These are phyloP conservation scores for Paracamarosporium sp. DNA, from an alignment of 2,329 filamentous ascomycete genomes.

Conservation along the genomic window DNA sequence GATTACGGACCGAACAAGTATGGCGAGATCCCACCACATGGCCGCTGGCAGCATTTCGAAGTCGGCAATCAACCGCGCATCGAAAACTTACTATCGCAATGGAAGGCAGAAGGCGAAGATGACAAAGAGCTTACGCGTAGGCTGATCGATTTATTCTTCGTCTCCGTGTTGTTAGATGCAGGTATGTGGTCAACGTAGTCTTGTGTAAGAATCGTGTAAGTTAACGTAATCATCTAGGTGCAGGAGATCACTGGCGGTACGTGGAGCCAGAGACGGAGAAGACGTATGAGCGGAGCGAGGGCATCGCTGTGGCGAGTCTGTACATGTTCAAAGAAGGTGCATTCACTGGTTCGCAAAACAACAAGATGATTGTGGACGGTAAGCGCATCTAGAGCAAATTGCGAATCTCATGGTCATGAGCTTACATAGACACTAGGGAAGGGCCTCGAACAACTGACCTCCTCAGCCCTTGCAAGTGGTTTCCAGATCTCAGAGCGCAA, in stretches of 20 bases:
- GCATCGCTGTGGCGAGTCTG: conserved; percentile 75
- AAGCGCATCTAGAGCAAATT: conserved; percentile 66
- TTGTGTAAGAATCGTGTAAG: background rate
- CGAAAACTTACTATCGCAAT: conserved; percentile 70
- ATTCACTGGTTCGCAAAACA: conserved; percentile 78
- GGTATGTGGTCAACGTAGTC: conserved; percentile 68
- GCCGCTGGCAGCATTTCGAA: conserved; percentile 81
- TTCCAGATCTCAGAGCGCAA: conserved; percentile 83
- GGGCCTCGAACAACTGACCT: conserved; percentile 74
- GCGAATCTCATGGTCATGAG: background rate
- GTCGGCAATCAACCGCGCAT: conserved; percentile 76
- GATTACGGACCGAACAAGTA: conserved; percentile 69
- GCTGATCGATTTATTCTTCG: conserved; percentile 76
- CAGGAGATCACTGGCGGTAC: conserved; percentile 87
- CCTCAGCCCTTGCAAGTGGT: conserved; percentile 75
- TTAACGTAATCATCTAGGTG: conserved; percentile 37
- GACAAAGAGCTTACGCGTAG: conserved; percentile 74
- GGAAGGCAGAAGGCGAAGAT: conserved; percentile 63
- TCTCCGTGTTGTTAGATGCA: conserved; percentile 82
- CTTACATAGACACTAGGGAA: conserved; percentile 36
- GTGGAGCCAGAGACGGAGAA: conserved; percentile 84
- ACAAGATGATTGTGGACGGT: conserved; percentile 73
- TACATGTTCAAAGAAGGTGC: conserved; percentile 90
- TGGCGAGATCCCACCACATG: conserved; percentile 69
- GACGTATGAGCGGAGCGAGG: conserved; percentile 82